Evolutionary conservation across 148 eudicot species (phyloP), one percentile per base, ranked within the genome.

Genomic region (Persicaria tinctoria): DNA sequence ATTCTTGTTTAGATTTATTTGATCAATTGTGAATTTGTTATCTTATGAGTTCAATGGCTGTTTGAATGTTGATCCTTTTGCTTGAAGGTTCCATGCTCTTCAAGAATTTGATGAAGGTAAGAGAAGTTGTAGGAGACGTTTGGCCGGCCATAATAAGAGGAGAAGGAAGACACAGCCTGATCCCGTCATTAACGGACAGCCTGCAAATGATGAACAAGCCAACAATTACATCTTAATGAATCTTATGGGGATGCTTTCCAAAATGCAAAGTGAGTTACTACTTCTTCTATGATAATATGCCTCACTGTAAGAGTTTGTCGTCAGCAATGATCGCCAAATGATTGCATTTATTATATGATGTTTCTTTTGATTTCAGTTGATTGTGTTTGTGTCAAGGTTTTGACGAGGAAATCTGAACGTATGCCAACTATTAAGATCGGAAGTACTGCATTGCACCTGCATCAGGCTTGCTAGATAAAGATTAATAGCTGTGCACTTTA

Each of bases 91-190:
- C 72, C 98, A 94, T 80, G 86, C 89, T 64, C 98, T 94, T 85
- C 74, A 89, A 4, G 97, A 94, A 73, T 94, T 94, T 86, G 98
- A 94, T 50, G 97, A 94, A 84, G 98, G 97, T 20, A 94, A 94
- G 78, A 81, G 98, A 83, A 94, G 98, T 82, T 94, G 98, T 79
- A 87, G 98, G 71, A 89, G 98, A 57, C 87, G 98, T 72, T 92
- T 94, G 76, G 98, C 97, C 76, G 97, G 97, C 56, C 98, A 94
- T 80, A 94, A 94, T 78, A 82, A 86, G 70, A 84, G 98, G 59
- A 86, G 98, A 85, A 88, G 98, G 81, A 94, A 94, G 86, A 89
- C 91, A 79, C 98, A 91, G 80, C 85, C 95, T 41, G 98, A 94
- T 51, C 93, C 88, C 51, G 75, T 83, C 79, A 68, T 87, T n/a